These are phyloP conservation scores for Yamadazyma phyllophila DNA, from an alignment of 805 yeast genomes.

Conservation along the genomic window DNA sequence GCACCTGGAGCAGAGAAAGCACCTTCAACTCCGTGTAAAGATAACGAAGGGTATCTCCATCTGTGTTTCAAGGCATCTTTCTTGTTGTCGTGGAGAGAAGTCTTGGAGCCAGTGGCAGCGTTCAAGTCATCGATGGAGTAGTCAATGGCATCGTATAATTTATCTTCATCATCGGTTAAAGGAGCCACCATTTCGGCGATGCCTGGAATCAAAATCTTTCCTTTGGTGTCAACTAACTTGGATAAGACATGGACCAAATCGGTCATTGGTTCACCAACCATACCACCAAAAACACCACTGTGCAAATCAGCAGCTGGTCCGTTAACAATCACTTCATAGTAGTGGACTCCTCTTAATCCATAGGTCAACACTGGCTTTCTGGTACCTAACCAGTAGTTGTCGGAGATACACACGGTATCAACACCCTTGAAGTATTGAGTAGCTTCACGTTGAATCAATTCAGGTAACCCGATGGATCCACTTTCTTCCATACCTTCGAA, in stretches of 20 bases:
- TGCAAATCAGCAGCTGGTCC: slow-evolving; percentile 98
- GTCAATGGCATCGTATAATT: slow-evolving; percentile 81
- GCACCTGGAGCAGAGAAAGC: slow-evolving; percentile 96
- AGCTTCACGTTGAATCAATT: slow-evolving; percentile 77
- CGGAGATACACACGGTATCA: slow-evolving; percentile 93
- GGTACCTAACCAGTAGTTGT: slow-evolving; percentile 98
- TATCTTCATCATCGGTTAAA: slow-evolving; percentile 74
- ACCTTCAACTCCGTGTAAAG: slow-evolving; percentile 96
- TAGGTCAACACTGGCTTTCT: slow-evolving; percentile 95
- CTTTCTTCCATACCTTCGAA: slow-evolving; percentile 99
- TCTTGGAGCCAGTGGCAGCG: slow-evolving; percentile 83
- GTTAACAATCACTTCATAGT: slow-evolving; percentile 74
- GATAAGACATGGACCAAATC: slow-evolving; percentile 80
- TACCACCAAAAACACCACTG: slow-evolving; percentile 96
- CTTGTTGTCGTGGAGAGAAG: slow-evolving; percentile 73
- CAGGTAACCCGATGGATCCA: slow-evolving; percentile 91
- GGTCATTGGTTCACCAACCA: slow-evolving; percentile 95
- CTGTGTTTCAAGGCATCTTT: slow-evolving; percentile 92
- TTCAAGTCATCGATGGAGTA: slow-evolving; percentile 82
- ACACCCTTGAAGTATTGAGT: slow-evolving; percentile 77
- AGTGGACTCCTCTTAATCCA: slow-evolving; percentile 95
- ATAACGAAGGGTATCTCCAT: slow-evolving; percentile 97
- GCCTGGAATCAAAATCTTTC: slow-evolving; percentile 86
- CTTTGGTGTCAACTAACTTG: slow-evolving; percentile 73
- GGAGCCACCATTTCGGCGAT: slow-evolving; percentile 94